Evolutionary conservation across 352 stramenopile species (phyloP).

Genomic region (Pythium insidiosum): DNA sequence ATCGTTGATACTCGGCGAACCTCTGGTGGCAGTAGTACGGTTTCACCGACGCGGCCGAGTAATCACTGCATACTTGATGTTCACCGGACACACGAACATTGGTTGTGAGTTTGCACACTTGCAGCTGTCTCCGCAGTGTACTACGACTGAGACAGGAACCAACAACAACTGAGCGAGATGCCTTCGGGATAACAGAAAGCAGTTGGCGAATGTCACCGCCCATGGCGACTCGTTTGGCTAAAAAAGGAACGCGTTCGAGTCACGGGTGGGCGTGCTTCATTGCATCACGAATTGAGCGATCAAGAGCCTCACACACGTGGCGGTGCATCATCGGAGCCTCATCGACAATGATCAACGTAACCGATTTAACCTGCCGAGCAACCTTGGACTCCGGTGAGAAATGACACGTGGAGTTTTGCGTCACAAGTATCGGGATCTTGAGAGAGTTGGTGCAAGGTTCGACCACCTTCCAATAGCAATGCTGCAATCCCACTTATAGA

Average conservation of each 20-base stretch:
- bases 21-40: neutral
- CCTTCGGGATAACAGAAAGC: constrained; percentile 3
- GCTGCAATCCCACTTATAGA: constrained; percentile 24
- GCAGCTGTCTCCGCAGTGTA: neutral
- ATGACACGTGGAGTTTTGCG: constrained; percentile 6
- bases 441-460: constrained; percentile 24
- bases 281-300: constrained; percentile 2
- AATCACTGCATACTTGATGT: constrained; percentile 3
- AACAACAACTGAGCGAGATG: neutral
- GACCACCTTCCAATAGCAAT: constrained; percentile 16
- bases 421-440: constrained; percentile 17
- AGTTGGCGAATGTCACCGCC: constrained; percentile 6
- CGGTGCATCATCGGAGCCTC: constrained; percentile 9
- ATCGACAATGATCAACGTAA: constrained; percentile 2
- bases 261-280: neutral
- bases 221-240: neutral
- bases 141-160: neutral
- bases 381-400: constrained; percentile 7
- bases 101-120: neutral
- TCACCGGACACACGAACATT: neutral
- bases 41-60: neutral
- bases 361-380: constrained; percentile 2
- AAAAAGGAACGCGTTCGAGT: constrained; percentile 1
- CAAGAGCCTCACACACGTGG: constrained; percentile 5
- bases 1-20: neutral